Base-by-base conservation (phyloP, 169 alveolate genomes). In the Babesia caballi region DNA sequence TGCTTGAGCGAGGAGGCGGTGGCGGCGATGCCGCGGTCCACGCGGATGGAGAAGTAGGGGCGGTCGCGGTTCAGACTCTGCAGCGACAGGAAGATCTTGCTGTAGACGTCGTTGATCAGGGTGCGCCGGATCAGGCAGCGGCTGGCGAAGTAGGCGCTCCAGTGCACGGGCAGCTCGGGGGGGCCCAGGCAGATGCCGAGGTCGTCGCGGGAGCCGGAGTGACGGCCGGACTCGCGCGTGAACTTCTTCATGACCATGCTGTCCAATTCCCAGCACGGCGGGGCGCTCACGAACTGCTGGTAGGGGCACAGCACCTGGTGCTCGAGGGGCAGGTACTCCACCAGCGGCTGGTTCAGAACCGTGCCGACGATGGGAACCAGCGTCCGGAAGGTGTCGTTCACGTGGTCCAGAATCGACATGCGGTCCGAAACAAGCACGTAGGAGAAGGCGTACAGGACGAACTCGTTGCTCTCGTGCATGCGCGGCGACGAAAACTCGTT, bases 31-130 rank as follows among this genome's bases (percentile, higher is more conserved):
- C 84, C 84, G 23, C 88, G 77, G 52, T 69, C 84, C 15, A 81
- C 84, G 0, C 84, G 46, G 2, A 81, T 67, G n/a, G 88, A 70
- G 53, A 81, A 69, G 54, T 81, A 81, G 21, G 88, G 88, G 27
- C 84, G 44, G 3, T 78, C 83, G 4, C 66, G 65, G 32, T 51
- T 67, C 52, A 78, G 46, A 17, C 41, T 49, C 36, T 59, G 72
- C 17, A 66, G 75, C 6, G 87, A 40, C 30, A 47, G n/a, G 53
- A 57, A 78, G 9, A 78, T 68, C 83, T 78, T 67, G 66, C 73
- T 50, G 68, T 78, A 78, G 83, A 78, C 68, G 28, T 78, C 83
- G 59, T 78, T 78, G 27, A 78, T n/a, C 33, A 66, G 41, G 28
- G 73, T 50, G 28, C 69, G 68, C 7, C 63, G 60, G 32, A 78